Base-by-base conservation (phyloP, 257 asterid genomes). In the Nicotiana benthamiana region DNA sequence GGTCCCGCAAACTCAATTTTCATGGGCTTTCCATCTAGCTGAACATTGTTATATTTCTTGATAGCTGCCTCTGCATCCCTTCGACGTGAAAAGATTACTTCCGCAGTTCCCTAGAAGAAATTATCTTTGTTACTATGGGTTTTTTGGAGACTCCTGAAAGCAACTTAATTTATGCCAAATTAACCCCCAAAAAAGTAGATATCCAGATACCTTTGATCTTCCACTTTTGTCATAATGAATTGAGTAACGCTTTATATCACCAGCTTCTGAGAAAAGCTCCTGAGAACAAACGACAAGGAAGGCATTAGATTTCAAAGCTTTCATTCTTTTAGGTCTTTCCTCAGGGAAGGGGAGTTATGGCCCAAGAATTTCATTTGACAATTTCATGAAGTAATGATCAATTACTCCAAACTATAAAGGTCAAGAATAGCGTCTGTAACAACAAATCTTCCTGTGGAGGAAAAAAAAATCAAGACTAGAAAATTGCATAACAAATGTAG, bases 181-280 rank as follows among this genome's bases (percentile, higher is more conserved):
- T 51, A 4, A 4, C 43, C 26, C 56, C 24, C 60, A 48, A 51
- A 11, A 13, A 51, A 13, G 68, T 74, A 88, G 80, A 77, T 79
- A 64, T 61, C 57, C 46, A 66, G 30, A 74, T 92, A 96, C 99
- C 99, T 96, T 93, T 64, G 99, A 96, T 85, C 99, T 91, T 64
- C 98, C 98, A 74, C 95, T 96, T 87, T 93, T 91, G 83, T 96
- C 98, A 84, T 94, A 96, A 86, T 96, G 97, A 79, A 96, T 75
- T 0, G 80, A 78, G 82, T 79, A 90, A 54, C 94, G 88, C 84
- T 96, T 96, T 87, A 96, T 79, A 85, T 96, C 97, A 46, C 99
- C 99, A 68, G 93, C 94, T 85, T 96, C 99, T 0, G 95, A 84
- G 82, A 96, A 94, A 56, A 96, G 94, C 84, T 96, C 99, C 99